Evolutionary conservation across 2,329 filamentous ascomycete species (phyloP), one percentile per base, ranked within the genome.

Genomic region (Aureobasidium sp.): DNA sequence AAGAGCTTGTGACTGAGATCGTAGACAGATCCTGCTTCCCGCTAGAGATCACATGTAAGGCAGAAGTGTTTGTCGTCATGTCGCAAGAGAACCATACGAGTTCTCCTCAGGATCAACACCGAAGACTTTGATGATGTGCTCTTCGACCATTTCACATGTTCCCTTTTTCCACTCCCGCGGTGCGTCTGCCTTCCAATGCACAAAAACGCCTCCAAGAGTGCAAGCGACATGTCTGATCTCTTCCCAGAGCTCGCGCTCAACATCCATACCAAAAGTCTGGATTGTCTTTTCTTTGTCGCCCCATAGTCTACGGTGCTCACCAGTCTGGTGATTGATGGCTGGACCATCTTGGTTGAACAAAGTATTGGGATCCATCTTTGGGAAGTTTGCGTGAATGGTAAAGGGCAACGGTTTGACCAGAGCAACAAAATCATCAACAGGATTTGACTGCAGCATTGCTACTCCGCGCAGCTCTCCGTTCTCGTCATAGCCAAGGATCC

Each of bases 311-410:
- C 65, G 53, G 13, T 63, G 52, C 59, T 69, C 59, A 26, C 63
- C 48, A 36, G 63, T 61, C 26, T 66, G 60, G 34, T 63, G 39
- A 17, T 63, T 56, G 53, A 65, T 71, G 64, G 44, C 67, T 12
- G 53, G 61, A 4, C 53, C 52, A 9, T 63, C 65, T 27, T 69
- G 65, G 50, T 67, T 65, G 48, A 73, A 66, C 15, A 70, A 61
- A 59, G 70, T 67, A 13, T 69, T 70, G 3, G 69, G 67, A 51
- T 71, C 71, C 67, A 72, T 68, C 64, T 71, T 71, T 12, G 70
- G 70, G 2, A 67, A 67, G 61, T 71, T 70, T 10, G 68, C 65
- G 43, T 72, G 69, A 9, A 72, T 37, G 34, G 69, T 69, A 10
- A 66, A 66, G 9, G 69, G 69, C 27, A 48, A 17, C 17, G 66